A percentile compares a stretch with the other conserved stretches of the same genome.
phyloP scores from a whole-genome alignment of 805 yeast genomes.

The Lachancea sp. region DNA sequence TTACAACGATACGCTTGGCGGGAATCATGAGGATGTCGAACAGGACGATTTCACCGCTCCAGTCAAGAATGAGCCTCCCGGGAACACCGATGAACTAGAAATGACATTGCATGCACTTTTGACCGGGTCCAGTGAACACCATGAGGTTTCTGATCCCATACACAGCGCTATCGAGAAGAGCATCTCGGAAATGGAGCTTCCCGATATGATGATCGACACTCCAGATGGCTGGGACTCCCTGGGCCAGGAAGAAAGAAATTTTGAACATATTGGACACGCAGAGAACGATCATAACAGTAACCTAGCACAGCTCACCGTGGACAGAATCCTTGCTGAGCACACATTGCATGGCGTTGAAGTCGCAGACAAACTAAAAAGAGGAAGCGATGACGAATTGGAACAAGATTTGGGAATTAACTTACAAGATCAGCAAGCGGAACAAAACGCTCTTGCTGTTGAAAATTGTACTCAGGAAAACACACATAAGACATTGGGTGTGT shows the following conservation, averaged over 20 bases:
- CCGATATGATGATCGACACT: constrained; percentile 6
- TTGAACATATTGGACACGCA: not conserved
- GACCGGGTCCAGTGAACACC: constrained; percentile 12
- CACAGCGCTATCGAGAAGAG: constrained; percentile 10
- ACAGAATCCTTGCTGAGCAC: constrained; percentile 6
- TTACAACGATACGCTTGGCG: constrained; percentile 1
- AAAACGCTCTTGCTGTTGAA: not conserved
- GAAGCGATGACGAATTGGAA: not conserved
- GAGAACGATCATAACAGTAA: not conserved
- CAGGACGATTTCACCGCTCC: not conserved
- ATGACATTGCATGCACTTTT: constrained; percentile 20
- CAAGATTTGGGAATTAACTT: not conserved
- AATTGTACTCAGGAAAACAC: not conserved
- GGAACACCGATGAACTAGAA: constrained; percentile 14
- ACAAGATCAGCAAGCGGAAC: not conserved
- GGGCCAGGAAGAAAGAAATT: not conserved
- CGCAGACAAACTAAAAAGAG: not conserved
- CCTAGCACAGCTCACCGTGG: constrained; percentile 6
- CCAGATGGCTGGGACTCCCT: constrained; percentile 2
- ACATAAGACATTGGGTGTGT: constrained; percentile 6
- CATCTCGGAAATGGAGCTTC: constrained; percentile 11
- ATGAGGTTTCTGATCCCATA: constrained; percentile 3
- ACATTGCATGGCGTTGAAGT: not conserved
- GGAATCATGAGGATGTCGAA: not conserved
- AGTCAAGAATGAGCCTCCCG: constrained; percentile 1